phyloP scores from a whole-genome alignment of 495 filamentous ascomycete species.

The Aspergillus saccharolyticus region DNA sequence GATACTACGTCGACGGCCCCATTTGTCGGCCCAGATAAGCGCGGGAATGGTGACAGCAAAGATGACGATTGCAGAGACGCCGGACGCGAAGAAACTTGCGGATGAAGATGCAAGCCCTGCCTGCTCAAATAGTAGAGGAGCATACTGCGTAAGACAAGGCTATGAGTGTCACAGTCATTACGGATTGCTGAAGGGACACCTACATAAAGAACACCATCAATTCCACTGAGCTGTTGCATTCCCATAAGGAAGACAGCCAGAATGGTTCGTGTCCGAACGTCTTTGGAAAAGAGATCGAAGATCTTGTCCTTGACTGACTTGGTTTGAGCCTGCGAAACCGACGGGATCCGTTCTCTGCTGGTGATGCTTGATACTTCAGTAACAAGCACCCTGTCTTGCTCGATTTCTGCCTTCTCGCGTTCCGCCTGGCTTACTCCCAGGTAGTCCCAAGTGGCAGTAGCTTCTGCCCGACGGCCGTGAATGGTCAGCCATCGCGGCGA shows the following conservation, averaged over 20 bases:
- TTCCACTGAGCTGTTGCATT: constrained; percentile 45
- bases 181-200: constrained; percentile 11
- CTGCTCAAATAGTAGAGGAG: constrained; percentile 48
- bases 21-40: constrained; percentile 52
- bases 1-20: constrained; percentile 52
- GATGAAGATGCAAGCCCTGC: constrained; percentile 45
- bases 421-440: constrained; percentile 48
- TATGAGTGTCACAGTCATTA: not conserved
- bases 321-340: constrained; percentile 2
- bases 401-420: constrained; percentile 44
- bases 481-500: constrained; percentile 49
- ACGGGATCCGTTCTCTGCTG: not conserved
- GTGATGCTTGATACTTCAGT: constrained; percentile 5
- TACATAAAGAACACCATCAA: constrained; percentile 50
- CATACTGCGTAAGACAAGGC: constrained; percentile 30
- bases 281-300: constrained; percentile 36
- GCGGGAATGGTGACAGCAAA: constrained; percentile 46
- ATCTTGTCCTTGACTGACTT: constrained; percentile 15
- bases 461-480: constrained; percentile 33
- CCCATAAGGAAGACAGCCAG: constrained; percentile 42
- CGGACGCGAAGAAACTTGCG: constrained; percentile 51
- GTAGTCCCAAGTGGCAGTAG: constrained; percentile 33
- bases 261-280: constrained; percentile 33
- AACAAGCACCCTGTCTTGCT: constrained; percentile 13
- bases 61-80: constrained; percentile 49